Evolutionary conservation across 495 filamentous ascomycete species (phyloP).

Genomic region (Pyrenopolyporus hunteri): DNA sequence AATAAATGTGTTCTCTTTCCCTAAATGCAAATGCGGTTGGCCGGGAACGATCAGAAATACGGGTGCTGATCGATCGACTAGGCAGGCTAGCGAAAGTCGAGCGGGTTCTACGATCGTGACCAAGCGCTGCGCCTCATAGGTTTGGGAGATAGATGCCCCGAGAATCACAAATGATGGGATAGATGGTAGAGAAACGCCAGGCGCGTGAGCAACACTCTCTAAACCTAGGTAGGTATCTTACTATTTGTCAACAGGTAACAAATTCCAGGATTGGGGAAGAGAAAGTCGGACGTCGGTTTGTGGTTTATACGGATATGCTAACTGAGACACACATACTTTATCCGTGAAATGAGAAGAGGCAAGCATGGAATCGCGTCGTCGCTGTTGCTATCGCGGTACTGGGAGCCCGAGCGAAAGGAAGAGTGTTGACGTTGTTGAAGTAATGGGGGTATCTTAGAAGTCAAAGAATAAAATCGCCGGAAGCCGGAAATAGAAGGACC

Average conservation of each 20-base stretch:
- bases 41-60: background rate
- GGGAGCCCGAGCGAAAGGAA: slow-evolving; percentile 9
- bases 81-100: slow-evolving; percentile 25
- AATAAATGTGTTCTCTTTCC: background rate
- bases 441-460: slow-evolving; percentile 29
- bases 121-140: slow-evolving; percentile 5
- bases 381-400: slow-evolving; percentile 11
- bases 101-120: slow-evolving; percentile 8
- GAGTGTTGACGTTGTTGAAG: background rate
- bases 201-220: slow-evolving; percentile 13
- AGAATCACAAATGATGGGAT: background rate
- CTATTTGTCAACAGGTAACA: slow-evolving; percentile 16
- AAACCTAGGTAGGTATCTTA: slow-evolving; percentile 14
- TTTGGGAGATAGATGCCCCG: background rate
- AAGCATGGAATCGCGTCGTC: background rate
- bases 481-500: slow-evolving; percentile 23
- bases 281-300: background rate
- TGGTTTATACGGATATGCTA: background rate
- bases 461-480: slow-evolving; percentile 14
- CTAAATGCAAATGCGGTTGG: background rate
- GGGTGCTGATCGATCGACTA: slow-evolving; percentile 10
- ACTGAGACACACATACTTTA: slow-evolving; percentile 21
- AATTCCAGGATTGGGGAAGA: background rate
- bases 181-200: slow-evolving; percentile 6
- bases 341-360: slow-evolving; percentile 10